A percentile compares a stretch with the other conserved stretches of the same genome.
Evolutionary conservation across 2,329 filamentous ascomycete species (phyloP).

Genomic region (Aureobasidium sp.): DNA sequence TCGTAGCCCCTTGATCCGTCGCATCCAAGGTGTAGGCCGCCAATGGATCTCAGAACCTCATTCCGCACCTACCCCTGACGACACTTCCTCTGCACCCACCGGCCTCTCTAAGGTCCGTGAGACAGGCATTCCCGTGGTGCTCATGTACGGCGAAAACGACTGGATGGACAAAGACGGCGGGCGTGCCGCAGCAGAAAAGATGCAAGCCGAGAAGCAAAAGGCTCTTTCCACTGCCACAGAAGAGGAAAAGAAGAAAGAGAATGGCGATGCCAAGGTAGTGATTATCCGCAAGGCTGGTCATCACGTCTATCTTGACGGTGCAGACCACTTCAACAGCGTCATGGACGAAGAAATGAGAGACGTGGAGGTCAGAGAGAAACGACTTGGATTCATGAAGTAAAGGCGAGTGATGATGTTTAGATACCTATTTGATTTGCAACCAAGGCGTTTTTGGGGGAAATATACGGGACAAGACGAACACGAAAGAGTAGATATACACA

Average conservation of each 20-base stretch:
- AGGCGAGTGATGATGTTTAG: not conserved
- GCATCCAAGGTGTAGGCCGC: slow-evolving; percentile 81
- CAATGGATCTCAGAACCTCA: slow-evolving; percentile 44
- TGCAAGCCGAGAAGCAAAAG: slow-evolving; percentile 60
- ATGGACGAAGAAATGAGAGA: slow-evolving; percentile 62
- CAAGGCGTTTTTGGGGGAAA: not conserved
- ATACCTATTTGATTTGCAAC: slow-evolving; percentile 4
- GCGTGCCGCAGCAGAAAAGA: slow-evolving; percentile 68
- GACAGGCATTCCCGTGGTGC: slow-evolving; percentile 71
- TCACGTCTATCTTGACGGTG: slow-evolving; percentile 65
- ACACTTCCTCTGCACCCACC: slow-evolving; percentile 19
- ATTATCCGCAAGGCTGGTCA: slow-evolving; percentile 67
- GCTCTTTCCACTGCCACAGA: slow-evolving; percentile 55
- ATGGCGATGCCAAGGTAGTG: slow-evolving; percentile 74
- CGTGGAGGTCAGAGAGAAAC: slow-evolving; percentile 40
- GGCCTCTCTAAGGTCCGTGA: slow-evolving; percentile 35
- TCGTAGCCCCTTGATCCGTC: slow-evolving; percentile 74
- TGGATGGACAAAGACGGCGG: slow-evolving; percentile 97
- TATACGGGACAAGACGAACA: not conserved
- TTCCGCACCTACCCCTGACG: slow-evolving; percentile 23
- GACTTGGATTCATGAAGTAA: slow-evolving; percentile 17
- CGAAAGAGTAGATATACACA: not conserved
- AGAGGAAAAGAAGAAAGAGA: slow-evolving; percentile 65
- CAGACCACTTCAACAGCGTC: slow-evolving; percentile 62
- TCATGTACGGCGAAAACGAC: slow-evolving; percentile 97